Evolutionary conservation across 345 rosid species (phyloP).

Genomic region (Citrus reticulata): DNA sequence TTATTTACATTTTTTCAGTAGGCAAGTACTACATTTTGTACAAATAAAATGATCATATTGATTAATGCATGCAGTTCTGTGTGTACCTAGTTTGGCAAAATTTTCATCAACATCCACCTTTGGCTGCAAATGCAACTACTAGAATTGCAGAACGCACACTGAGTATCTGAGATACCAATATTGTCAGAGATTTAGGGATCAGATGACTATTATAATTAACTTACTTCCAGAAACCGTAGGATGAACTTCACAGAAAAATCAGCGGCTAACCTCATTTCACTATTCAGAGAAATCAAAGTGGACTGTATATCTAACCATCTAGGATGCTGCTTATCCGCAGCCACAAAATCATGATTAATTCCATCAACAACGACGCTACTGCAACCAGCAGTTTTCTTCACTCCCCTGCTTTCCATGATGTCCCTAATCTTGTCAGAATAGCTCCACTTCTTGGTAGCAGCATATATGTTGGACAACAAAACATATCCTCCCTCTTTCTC

Average conservation of each 20-base stretch:
- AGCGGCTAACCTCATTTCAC: slow-evolving; percentile 29
- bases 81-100: too few species aligned
- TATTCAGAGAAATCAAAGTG: slow-evolving; percentile 21
- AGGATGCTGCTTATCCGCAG: slow-evolving; percentile 44
- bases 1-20: background rate
- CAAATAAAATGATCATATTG: background rate
- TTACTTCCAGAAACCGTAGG: background rate
- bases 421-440: slow-evolving; percentile 39
- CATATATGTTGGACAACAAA: slow-evolving; percentile 51
- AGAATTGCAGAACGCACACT: background rate
- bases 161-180: too few species aligned
- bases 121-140: background rate
- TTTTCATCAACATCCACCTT: background rate
- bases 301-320: slow-evolving; percentile 32
- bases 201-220: background rate
- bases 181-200: too few species aligned
- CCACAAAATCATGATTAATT: slow-evolving; percentile 40
- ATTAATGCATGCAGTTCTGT: background rate
- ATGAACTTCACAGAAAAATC: background rate
- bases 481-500: slow-evolving; percentile 55
- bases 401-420: slow-evolving; percentile 44
- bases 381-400: slow-evolving; percentile 49
- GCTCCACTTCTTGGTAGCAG: slow-evolving; percentile 41
- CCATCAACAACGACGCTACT: slow-evolving; percentile 44
- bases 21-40: background rate